Evolutionary conservation across 208 protist genomes (phyloP).

Genomic region (Trypanosoma congolense): DNA sequence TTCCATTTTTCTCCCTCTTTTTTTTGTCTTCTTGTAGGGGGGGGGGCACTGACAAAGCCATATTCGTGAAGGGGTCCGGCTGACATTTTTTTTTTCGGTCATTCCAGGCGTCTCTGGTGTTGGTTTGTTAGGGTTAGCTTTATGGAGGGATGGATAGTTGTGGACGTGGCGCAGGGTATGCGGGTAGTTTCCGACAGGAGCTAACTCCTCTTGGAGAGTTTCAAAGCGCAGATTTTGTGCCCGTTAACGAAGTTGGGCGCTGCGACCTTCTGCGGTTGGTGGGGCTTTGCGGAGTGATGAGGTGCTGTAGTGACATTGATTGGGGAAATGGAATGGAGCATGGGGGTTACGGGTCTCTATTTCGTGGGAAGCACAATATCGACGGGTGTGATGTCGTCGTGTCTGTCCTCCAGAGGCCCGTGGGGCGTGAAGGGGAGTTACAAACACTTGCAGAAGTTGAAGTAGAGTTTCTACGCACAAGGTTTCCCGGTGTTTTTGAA

Average conservation of each 20-base stretch:
- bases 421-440: neutral
- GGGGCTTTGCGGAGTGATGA: neutral
- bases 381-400: slow-evolving; percentile 1
- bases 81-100: no score
- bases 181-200: no score
- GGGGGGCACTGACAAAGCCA: neutral
- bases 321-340: neutral
- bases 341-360: neutral
- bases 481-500: neutral
- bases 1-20: neutral
- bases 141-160: no score
- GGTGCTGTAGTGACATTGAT: neutral
- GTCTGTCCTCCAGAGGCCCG: neutral
- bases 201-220: neutral
- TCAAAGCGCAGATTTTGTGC: neutral
- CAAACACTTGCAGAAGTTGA: neutral
- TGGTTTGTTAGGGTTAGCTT: no score
- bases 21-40: neutral
- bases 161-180: no score
- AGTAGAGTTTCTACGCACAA: neutral
- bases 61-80: neutral
- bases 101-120: no score
- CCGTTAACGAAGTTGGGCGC: neutral
- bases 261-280: neutral
- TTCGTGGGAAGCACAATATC: neutral